phyloP scores from a whole-genome alignment of 2,329 filamentous ascomycete genomes.

The Alternaria sp. region DNA sequence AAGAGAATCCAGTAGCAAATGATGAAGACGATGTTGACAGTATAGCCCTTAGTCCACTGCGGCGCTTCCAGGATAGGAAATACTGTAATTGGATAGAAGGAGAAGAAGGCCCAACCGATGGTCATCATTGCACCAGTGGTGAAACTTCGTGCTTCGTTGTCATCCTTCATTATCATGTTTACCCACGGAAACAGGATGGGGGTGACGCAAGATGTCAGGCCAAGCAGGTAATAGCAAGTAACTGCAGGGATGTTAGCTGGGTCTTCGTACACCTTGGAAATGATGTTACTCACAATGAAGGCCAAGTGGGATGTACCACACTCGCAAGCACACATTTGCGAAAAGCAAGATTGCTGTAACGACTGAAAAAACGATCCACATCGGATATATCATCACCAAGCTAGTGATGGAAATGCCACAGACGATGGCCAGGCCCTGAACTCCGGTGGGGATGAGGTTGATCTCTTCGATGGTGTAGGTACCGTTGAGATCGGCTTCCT shows the following conservation, averaged over 20 bases:
- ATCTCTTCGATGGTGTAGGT: conserved; percentile 57
- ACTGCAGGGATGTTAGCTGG: conserved; percentile 21
- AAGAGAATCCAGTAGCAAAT: conserved; percentile 43
- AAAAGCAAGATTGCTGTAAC: conserved; percentile 51
- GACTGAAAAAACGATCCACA: conserved; percentile 56
- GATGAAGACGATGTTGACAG: conserved; percentile 34
- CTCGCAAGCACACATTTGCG: conserved; percentile 55
- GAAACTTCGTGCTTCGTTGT: conserved; percentile 53
- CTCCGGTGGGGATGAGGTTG: conserved; percentile 59
- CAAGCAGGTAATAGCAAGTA: conserved; percentile 35
- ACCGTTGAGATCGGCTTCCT: conserved; percentile 41
- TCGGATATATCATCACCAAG: conserved; percentile 58
- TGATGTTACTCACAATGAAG: conserved; percentile 38
- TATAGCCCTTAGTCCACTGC: conserved; percentile 40
- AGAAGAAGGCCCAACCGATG: conserved; percentile 39
- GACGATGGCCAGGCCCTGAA: conserved; percentile 56
- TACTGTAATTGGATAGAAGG: conserved; percentile 40
- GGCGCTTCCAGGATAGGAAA: conserved; percentile 42
- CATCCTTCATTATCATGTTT: conserved; percentile 41
- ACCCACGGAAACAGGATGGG: conserved; percentile 39
- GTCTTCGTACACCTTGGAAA: background rate
- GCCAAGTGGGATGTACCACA: conserved; percentile 57
- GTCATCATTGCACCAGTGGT: conserved; percentile 51
- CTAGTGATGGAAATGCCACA: conserved; percentile 58
- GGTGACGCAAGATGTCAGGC: conserved; percentile 35